phyloP scores from a whole-genome alignment of 1,284 basidiomycete species.

The Grifola frondosa region DNA sequence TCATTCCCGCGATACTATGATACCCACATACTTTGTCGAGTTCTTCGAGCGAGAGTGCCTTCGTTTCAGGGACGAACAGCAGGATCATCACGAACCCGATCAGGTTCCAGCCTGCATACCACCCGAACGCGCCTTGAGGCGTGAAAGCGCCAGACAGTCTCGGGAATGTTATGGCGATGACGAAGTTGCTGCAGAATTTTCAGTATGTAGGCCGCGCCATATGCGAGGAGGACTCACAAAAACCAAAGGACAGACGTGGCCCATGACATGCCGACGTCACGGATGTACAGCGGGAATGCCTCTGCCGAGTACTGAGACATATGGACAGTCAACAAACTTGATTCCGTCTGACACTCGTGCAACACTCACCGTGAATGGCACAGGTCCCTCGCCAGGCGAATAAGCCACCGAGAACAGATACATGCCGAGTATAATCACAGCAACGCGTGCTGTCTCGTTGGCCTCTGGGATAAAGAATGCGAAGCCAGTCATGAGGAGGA shows the following conservation, averaged over 20 bases:
- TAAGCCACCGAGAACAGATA: slow-evolving; percentile 64
- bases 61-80: slow-evolving; percentile 78
- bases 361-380: slow-evolving; percentile 59
- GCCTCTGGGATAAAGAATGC: slow-evolving; percentile 45
- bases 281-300: slow-evolving; percentile 68
- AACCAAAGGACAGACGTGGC: slow-evolving; percentile 62
- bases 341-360: too few species aligned
- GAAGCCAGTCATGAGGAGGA: slow-evolving; percentile 62
- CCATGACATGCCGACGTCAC: slow-evolving; percentile 72
- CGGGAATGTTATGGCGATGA: slow-evolving; percentile 71
- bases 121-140: slow-evolving; percentile 70
- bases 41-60: slow-evolving; percentile 73
- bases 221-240: slow-evolving; percentile 40
- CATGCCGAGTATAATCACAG: slow-evolving; percentile 55
- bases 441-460: slow-evolving; percentile 43
- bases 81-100: slow-evolving; percentile 53
- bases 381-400: slow-evolving; percentile 75
- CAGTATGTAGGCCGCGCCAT: too few species aligned
- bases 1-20: slow-evolving; percentile 1
- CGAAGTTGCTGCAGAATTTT: slow-evolving; percentile 44
- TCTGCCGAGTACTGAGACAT: slow-evolving; percentile 54
- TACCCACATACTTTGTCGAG: slow-evolving; percentile 39
- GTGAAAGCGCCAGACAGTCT: slow-evolving; percentile 58
- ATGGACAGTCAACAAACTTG: too few species aligned
- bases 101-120: slow-evolving; percentile 52